Percentiles rank a stretch among this genome's conserved stretches.
Evolutionary conservation across 177 flowering plant genomes (phyloP).

Genomic region (Telopea speciosissima): DNA sequence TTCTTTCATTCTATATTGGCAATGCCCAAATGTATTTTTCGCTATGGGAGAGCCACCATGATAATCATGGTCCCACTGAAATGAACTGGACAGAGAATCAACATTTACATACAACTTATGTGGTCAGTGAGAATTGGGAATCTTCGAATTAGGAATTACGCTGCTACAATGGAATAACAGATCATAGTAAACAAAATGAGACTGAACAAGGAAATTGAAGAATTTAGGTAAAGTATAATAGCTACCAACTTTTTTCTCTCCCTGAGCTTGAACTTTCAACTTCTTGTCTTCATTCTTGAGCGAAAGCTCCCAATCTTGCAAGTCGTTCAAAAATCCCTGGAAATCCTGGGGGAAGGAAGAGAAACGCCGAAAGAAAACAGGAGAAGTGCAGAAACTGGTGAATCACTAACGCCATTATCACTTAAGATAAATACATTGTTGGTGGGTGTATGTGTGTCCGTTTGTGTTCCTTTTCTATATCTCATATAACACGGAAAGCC

Average conservation of each 20-base stretch:
- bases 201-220: background rate
- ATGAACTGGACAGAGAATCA: too few species aligned
- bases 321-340: constrained; percentile 72
- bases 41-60: too few species aligned
- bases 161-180: background rate
- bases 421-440: background rate
- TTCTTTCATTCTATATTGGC: too few species aligned
- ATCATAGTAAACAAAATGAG: background rate
- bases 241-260: constrained; percentile 32
- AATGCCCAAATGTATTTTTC: background rate
- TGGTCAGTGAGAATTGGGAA: background rate
- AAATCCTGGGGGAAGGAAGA: constrained; percentile 71
- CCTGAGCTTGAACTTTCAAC: constrained; percentile 32
- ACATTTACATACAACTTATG: too few species aligned
- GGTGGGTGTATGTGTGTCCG: too few species aligned
- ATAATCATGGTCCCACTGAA: too few species aligned
- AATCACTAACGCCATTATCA: background rate
- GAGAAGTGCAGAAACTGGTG: background rate
- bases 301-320: constrained; percentile 82
- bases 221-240: background rate
- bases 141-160: background rate
- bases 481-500: too few species aligned
- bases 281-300: constrained; percentile 59
- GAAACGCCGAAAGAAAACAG: background rate
- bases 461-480: too few species aligned